phyloP scores from a whole-genome alignment of 768 basidiomycete genomes.

The Clavaria fumosa region DNA sequence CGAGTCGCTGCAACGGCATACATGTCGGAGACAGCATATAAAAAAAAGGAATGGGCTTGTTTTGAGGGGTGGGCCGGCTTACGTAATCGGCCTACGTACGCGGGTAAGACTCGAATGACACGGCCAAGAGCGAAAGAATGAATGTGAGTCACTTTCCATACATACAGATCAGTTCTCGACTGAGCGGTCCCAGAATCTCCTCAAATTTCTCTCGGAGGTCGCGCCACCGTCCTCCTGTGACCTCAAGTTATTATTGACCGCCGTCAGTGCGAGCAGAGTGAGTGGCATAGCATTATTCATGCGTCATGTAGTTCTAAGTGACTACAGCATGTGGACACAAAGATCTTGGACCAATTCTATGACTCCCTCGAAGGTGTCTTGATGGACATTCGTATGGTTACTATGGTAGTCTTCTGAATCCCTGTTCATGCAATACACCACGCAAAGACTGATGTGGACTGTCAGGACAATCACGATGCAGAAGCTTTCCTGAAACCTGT shows the following conservation, averaged over 20 bases:
- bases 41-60: too few relatives aligned
- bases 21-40: too few relatives aligned
- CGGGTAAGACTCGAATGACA: too few relatives aligned
- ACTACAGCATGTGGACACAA: conserved; percentile 41
- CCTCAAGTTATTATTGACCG: conserved; percentile 65
- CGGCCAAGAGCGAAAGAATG: conserved; percentile 24
- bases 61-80: too few relatives aligned
- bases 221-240: conserved; percentile 51
- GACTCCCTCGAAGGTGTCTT: conserved; percentile 86
- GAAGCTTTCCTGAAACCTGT: conserved; percentile 92
- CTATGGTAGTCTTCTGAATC: conserved; percentile 47
- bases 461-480: conserved; percentile 74
- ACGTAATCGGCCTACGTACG: too few relatives aligned
- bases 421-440: too few relatives aligned
- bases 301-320: conserved; percentile 8
- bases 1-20: too few relatives aligned
- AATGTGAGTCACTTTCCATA: conserved; percentile 22
- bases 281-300: conserved; percentile 18
- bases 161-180: conserved; percentile 5
- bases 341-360: conserved; percentile 79
- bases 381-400: conserved; percentile 66
- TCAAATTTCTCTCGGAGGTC: conserved; percentile 72
- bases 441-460: conserved; percentile 11
- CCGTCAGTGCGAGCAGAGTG: conserved; percentile 82
- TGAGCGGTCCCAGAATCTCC: conserved; percentile 50